These are phyloP conservation scores for Pseudocercospora eumusae DNA, from an alignment of 2,329 filamentous ascomycete species.

Conservation along the genomic window DNA sequence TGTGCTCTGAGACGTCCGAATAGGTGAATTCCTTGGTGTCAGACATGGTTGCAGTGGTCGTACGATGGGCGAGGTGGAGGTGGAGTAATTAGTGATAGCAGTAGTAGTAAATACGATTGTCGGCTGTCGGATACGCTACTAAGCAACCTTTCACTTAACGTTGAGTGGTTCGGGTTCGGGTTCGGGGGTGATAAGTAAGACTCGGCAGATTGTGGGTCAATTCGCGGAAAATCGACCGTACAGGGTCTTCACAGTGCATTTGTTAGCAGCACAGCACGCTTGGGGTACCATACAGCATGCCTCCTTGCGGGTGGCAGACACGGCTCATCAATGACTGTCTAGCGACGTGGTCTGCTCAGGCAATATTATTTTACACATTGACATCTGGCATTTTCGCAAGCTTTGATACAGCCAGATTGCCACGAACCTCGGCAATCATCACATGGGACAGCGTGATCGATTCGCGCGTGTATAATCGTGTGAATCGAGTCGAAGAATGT, in stretches of 20 bases:
- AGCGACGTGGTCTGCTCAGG: not conserved
- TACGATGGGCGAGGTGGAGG: constrained; percentile 6
- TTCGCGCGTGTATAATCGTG: too few species aligned
- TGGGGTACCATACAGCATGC: too few species aligned
- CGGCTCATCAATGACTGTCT: not conserved
- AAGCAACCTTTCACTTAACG: not conserved
- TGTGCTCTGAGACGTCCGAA: constrained; percentile 80
- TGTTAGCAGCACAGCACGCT: not conserved
- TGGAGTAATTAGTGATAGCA: not conserved
- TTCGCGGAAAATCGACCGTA: not conserved
- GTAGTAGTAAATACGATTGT: too few species aligned
- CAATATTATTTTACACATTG: not conserved
- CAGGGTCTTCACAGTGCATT: not conserved
- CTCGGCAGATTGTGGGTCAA: not conserved
- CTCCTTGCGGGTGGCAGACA: not conserved
- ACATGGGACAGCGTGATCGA: not conserved
- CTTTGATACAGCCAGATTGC: not conserved
- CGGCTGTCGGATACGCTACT: too few species aligned
- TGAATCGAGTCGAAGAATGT: not conserved
- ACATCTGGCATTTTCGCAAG: not conserved
- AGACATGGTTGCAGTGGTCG: constrained; percentile 48
- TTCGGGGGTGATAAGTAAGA: too few species aligned
- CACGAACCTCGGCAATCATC: not conserved
- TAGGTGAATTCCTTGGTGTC: constrained; percentile 67
- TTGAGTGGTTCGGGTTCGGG: not conserved